phyloP scores from a whole-genome alignment of 2,329 filamentous ascomycete species.

The Stagonosporopsis tanaceti region DNA sequence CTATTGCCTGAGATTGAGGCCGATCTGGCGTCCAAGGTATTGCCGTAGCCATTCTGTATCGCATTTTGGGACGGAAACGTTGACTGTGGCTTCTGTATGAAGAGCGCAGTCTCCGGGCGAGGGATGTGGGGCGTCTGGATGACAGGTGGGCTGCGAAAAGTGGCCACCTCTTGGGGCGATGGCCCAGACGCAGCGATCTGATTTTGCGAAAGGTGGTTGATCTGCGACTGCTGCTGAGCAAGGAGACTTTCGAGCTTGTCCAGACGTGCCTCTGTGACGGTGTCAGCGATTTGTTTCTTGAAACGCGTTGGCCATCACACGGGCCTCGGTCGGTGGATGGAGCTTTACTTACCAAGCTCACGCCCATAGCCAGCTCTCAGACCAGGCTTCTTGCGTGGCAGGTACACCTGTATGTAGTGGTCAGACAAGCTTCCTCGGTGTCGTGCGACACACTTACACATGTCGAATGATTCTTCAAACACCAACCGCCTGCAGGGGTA shows the following conservation, averaged over 20 bases:
- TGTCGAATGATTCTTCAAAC: slow-evolving; percentile 69
- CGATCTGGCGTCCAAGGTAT: slow-evolving; percentile 47
- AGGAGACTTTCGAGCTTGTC: slow-evolving; percentile 58
- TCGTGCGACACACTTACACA: slow-evolving; percentile 55
- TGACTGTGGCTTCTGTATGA: slow-evolving; percentile 53
- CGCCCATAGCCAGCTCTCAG: slow-evolving; percentile 67
- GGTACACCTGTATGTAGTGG: slow-evolving; percentile 59
- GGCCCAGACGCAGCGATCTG: slow-evolving; percentile 33
- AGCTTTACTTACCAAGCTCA: slow-evolving; percentile 55
- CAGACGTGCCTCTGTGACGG: slow-evolving; percentile 13
- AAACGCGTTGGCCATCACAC: neutral
- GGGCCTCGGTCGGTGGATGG: slow-evolving; percentile 16
- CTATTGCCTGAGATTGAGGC: slow-evolving; percentile 38
- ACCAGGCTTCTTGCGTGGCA: slow-evolving; percentile 74
- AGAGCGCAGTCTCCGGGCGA: slow-evolving; percentile 56
- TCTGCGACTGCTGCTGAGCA: slow-evolving; percentile 55
- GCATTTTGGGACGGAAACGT: slow-evolving; percentile 46
- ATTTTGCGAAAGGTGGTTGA: slow-evolving; percentile 53
- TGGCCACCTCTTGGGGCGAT: slow-evolving; percentile 42
- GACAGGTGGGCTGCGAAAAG: slow-evolving; percentile 48
- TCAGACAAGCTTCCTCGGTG: slow-evolving; percentile 1
- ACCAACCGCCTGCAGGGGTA: slow-evolving; percentile 63
- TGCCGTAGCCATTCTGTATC: slow-evolving; percentile 42
- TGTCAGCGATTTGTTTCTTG: slow-evolving; percentile 27
- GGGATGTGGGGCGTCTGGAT: slow-evolving; percentile 53